Evolutionary conservation across 306 rosid genomes (phyloP).

Genomic region (Quercus aquifolioides): DNA sequence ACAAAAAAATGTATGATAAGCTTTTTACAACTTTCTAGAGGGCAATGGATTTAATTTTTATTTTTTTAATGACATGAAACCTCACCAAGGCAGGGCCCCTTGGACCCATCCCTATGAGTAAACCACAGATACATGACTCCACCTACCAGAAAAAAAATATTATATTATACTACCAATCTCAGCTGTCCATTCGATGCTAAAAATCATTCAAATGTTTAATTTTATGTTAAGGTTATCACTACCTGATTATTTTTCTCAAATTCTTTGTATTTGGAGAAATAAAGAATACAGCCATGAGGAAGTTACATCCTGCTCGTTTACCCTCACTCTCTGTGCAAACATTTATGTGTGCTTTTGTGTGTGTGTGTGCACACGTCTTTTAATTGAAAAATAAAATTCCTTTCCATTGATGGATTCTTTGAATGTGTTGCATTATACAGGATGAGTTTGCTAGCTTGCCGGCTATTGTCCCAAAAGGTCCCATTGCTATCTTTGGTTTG

Average conservation of each 20-base stretch:
- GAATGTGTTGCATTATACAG: conserved; percentile 45
- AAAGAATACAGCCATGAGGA: conserved; percentile 2
- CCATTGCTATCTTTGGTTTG: conserved; percentile 90
- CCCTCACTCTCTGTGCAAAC: not conserved
- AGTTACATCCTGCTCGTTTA: not conserved
- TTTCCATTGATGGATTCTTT: conserved; percentile 19
- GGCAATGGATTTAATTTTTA: not conserved
- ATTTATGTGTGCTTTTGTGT: not conserved
- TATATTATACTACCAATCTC: not conserved
- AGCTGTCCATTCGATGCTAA: not conserved
- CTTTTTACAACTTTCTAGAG: not conserved
- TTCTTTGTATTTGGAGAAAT: conserved; percentile 6
- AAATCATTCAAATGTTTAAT: not conserved
- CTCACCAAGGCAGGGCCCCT: too few species aligned
- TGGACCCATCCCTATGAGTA: too few species aligned
- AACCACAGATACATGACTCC: too few species aligned
- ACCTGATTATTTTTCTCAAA: not conserved
- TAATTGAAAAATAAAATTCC: not conserved
- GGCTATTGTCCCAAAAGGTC: conserved; percentile 84
- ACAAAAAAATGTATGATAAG: not conserved
- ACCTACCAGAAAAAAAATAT: too few species aligned
- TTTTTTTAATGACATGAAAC: too few species aligned
- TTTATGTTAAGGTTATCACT: not conserved
- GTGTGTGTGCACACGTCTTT: not conserved
- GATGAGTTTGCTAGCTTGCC: conserved; percentile 94